Evolutionary conservation across 305 asterid genomes (phyloP), one percentile per base, ranked within the genome.

Genomic region (Fraxinus xanthoxyloides): DNA sequence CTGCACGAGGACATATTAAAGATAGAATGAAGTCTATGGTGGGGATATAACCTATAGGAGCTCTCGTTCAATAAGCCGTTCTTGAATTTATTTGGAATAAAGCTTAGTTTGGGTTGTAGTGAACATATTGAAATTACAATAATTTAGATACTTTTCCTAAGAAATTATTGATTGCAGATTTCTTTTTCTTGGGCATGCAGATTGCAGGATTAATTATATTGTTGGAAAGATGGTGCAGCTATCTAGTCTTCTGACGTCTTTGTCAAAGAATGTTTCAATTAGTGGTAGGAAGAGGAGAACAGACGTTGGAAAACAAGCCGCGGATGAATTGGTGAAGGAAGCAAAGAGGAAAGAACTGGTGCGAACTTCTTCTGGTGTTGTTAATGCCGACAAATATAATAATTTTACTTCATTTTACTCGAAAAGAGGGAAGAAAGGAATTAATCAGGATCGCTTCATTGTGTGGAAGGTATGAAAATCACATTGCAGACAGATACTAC

Each of bases 391-490:
- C 65, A 85, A 81, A 19, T 76, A 82, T n/a, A 84, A 81, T 59
- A 89, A 84, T 81, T 84, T 76, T 63, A 87, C 86, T 38, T 82
- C 89, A 2, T 91, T 85, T 75, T 83, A 86, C 77, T 91, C 98
- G 0, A 94, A 89, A 81, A 82, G 86, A 7, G 98, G 98, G 80
- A 88, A 89, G 32, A 94, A 93, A 81, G 97, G 97, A 79, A 21
- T 85, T 30, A 94, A 94, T 85, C 98, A 67, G 35, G 74, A 67
- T 67, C 74, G 74, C 74, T 28, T 90, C 75, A 61, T 89, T 54
- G 89, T 93, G 3, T 92, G 95, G 97, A 90, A 93, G 97, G 98
- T 94, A 81, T 4, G 69, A 56, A 51, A 80, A 30, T 21, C 26
- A 54, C 35, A 26, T 73, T 8, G 15, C 79, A 59, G 46, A 38